phyloP scores from a whole-genome alignment of 1,284 basidiomycete genomes.

The Ustilago tritici region DNA sequence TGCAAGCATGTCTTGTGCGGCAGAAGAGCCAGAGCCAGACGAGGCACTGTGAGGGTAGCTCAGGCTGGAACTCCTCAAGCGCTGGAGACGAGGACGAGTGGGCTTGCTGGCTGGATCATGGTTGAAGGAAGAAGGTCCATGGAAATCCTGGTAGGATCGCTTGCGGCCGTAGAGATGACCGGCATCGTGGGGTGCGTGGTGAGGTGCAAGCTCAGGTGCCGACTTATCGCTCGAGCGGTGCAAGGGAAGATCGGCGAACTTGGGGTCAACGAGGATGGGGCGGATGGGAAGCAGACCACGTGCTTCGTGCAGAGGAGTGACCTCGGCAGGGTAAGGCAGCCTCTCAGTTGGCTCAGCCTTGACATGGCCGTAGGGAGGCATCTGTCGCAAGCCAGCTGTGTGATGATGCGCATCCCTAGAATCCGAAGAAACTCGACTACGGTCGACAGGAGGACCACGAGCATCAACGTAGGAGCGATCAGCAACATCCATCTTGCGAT shows the following conservation, averaged over 20 bases:
- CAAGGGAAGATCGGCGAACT: slow-evolving; percentile 22
- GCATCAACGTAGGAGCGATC: slow-evolving; percentile 12
- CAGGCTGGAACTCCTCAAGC: slow-evolving; percentile 49
- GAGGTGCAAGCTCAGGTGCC: neutral
- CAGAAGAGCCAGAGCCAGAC: slow-evolving; percentile 4
- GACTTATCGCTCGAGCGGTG: slow-evolving; percentile 24
- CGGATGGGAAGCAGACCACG: slow-evolving; percentile 47
- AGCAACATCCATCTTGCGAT: slow-evolving; percentile 13
- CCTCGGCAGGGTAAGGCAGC: slow-evolving; percentile 32
- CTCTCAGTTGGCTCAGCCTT: slow-evolving; percentile 18
- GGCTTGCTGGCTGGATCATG: slow-evolving; percentile 17
- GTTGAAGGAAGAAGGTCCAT: slow-evolving; percentile 10
- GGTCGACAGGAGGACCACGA: slow-evolving; percentile 7
- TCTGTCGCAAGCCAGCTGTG: slow-evolving; percentile 18
- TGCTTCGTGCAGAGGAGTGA: slow-evolving; percentile 48
- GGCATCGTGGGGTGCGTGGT: slow-evolving; percentile 1
- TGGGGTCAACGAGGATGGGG: slow-evolving; percentile 45
- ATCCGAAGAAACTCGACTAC: slow-evolving; percentile 23
- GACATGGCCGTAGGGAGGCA: slow-evolving; percentile 15
- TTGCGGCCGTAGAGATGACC: slow-evolving; percentile 33
- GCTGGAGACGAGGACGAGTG: slow-evolving; percentile 33
- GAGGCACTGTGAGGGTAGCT: slow-evolving; percentile 13
- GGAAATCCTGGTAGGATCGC: slow-evolving; percentile 43
- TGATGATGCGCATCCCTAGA: slow-evolving; percentile 11
- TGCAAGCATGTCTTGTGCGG: slow-evolving; percentile 21